Percentiles rank a stretch among this genome's conserved stretches.
phyloP scores from a whole-genome alignment of 352 stramenopile genomes.

The Globisporangium ultimum region DNA sequence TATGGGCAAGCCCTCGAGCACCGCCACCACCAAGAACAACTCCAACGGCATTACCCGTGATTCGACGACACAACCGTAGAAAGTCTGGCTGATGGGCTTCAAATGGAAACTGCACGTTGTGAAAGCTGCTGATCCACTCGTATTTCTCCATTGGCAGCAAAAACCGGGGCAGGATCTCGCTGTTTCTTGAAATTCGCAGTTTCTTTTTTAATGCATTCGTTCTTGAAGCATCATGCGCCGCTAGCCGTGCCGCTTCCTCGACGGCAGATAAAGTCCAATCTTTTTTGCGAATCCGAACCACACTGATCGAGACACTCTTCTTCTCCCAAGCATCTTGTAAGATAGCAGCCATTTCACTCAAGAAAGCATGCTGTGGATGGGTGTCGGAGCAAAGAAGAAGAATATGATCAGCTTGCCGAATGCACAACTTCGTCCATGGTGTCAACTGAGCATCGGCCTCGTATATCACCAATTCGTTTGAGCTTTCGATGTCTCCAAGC shows the following conservation, averaged over 20 bases:
- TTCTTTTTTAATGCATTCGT: conserved; percentile 55
- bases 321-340: conserved; percentile 67
- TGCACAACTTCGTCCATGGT: conserved; percentile 78
- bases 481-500: conserved; percentile 80
- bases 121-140: conserved; percentile 83
- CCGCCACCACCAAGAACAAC: conserved; percentile 93
- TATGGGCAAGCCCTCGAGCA: conserved; percentile 91
- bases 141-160: conserved; percentile 81
- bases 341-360: conserved; percentile 71
- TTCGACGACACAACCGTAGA: conserved; percentile 82
- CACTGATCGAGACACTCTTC: conserved; percentile 69
- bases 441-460: conserved; percentile 72
- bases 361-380: conserved; percentile 57
- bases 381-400: conserved; percentile 76
- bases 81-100: conserved; percentile 73
- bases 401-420: conserved; percentile 84
- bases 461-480: conserved; percentile 78
- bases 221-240: conserved; percentile 45
- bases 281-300: conserved; percentile 75
- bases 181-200: conserved; percentile 52
- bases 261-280: conserved; percentile 69
- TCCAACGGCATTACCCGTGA: conserved; percentile 91
- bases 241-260: conserved; percentile 35
- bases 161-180: conserved; percentile 60
- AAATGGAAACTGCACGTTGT: conserved; percentile 84